Percentiles rank a stretch among this genome's conserved stretches.
phyloP scores from a whole-genome alignment of 2,329 filamentous ascomycete species.

The Cladophialophora psammophila region DNA sequence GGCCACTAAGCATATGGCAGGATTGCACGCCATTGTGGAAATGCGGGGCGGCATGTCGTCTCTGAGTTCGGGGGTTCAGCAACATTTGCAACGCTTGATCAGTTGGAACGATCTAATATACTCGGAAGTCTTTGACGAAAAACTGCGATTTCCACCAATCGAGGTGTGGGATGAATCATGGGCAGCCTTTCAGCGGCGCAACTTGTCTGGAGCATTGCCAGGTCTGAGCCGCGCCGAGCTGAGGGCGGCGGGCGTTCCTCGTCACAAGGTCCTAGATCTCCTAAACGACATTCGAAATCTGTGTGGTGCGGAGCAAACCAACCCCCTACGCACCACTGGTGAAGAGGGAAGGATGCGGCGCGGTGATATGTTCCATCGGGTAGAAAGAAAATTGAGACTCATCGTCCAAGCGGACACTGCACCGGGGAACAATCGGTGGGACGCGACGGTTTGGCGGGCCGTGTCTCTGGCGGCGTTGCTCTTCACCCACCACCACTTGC shows the following conservation, averaged over 20 bases:
- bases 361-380: constrained; percentile 25
- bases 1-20: constrained; percentile 32
- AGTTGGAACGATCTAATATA: constrained; percentile 33
- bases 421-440: constrained; percentile 9
- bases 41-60: constrained; percentile 30
- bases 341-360: constrained; percentile 27
- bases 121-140: constrained; percentile 31
- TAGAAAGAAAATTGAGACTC: constrained; percentile 26
- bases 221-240: constrained; percentile 23
- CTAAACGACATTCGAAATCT: constrained; percentile 23
- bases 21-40: constrained; percentile 21
- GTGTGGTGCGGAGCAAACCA: constrained; percentile 24
- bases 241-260: constrained; percentile 12
- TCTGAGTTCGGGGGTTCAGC: constrained; percentile 18
- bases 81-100: constrained; percentile 29
- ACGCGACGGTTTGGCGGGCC: constrained; percentile 22
- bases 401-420: constrained; percentile 10
- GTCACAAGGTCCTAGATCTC: constrained; percentile 21
- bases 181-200: constrained; percentile 16
- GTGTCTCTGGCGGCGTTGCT: constrained; percentile 26
- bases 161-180: constrained; percentile 31
- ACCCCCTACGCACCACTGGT: constrained; percentile 12
- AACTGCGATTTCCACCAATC: constrained; percentile 23
- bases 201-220: constrained; percentile 9
- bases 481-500: constrained; percentile 27